Percentiles rank a stretch among this genome's conserved stretches.
Conservation (phyloP, 2,329 filamentous ascomycete species). For the Ascochyta clinopodiicola region DNA sequence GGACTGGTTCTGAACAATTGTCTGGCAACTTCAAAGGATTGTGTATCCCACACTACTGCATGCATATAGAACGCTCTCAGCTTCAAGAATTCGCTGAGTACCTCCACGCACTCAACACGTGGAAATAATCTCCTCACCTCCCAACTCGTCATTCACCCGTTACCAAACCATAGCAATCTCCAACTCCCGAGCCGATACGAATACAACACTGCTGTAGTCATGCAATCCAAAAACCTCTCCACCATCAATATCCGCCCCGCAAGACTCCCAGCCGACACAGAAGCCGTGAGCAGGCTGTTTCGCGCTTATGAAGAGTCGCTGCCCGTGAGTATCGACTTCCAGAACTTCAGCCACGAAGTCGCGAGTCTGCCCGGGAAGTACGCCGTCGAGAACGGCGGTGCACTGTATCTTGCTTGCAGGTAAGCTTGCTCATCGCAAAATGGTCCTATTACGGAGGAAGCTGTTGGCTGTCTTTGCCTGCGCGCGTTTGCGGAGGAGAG, state of each 20-base stretch:
- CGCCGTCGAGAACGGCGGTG: constrained; percentile 52
- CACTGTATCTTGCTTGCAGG: constrained; percentile 56
- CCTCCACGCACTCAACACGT: no score
- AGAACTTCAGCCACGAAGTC: constrained; percentile 62
- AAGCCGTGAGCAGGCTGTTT: constrained; percentile 47
- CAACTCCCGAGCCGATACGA: no score
- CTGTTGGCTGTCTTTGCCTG: constrained; percentile 60
- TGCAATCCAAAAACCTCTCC: not conserved
- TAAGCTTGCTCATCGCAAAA: not conserved
- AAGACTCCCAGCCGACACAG: constrained; percentile 51
- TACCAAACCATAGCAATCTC: no score
- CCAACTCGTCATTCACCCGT: no score
- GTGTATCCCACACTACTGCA: no score
- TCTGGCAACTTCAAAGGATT: no score
- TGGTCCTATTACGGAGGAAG: constrained; percentile 16
- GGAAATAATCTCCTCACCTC: no score
- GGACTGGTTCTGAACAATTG: no score
- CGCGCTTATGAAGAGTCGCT: constrained; percentile 52
- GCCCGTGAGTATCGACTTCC: constrained; percentile 63
- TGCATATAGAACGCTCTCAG: no score
- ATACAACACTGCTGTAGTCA: not conserved
- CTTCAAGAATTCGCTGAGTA: no score
- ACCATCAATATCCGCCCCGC: constrained; percentile 34
- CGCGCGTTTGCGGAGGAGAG: constrained; percentile 47
- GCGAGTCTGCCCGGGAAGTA: constrained; percentile 63